Percentiles rank a stretch among this genome's conserved stretches.
These are phyloP conservation scores for Suillus occidentalis DNA, from an alignment of 768 basidiomycete genomes.

Conservation along the genomic window DNA sequence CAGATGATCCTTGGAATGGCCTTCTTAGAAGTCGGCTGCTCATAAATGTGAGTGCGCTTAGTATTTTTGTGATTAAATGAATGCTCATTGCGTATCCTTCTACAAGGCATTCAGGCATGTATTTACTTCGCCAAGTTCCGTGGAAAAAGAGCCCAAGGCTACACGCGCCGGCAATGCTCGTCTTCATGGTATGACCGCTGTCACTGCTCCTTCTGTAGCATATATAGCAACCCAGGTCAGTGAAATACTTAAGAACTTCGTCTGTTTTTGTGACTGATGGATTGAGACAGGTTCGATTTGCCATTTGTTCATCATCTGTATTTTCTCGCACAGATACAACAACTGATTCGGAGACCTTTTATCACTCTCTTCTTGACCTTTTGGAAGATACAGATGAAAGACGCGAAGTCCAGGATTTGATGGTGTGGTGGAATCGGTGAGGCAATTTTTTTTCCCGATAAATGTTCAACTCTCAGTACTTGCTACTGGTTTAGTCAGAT, in stretches of 20 bases:
- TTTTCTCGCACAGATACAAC: conserved; percentile 20
- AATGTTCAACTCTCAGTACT: neutral
- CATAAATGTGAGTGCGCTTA: no score
- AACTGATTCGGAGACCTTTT: conserved; percentile 26
- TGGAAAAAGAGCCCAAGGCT: conserved; percentile 27
- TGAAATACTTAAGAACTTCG: neutral
- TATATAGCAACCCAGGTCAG: conserved; percentile 23
- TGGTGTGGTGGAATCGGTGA: conserved; percentile 22
- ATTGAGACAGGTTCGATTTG: conserved; percentile 16
- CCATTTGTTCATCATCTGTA: conserved; percentile 15
- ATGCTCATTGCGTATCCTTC: no score
- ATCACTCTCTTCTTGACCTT: conserved; percentile 19
- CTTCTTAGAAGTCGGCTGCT: conserved; percentile 23
- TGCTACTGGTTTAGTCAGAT: conserved; percentile 5
- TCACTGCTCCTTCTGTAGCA: conserved; percentile 20
- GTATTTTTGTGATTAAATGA: no score
- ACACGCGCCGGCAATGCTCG: conserved; percentile 17
- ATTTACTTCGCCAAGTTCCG: conserved; percentile 32
- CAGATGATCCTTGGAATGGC: conserved; percentile 28
- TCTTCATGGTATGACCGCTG: conserved; percentile 10
- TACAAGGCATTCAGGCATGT: conserved; percentile 29
- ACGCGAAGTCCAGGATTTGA: conserved; percentile 13
- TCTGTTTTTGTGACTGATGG: conserved; percentile 4
- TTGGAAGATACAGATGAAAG: conserved; percentile 22
- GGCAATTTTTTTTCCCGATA: neutral